phyloP scores from a whole-genome alignment of 2,329 filamentous ascomycete genomes.

The Pestalotiopsis sp. region DNA sequence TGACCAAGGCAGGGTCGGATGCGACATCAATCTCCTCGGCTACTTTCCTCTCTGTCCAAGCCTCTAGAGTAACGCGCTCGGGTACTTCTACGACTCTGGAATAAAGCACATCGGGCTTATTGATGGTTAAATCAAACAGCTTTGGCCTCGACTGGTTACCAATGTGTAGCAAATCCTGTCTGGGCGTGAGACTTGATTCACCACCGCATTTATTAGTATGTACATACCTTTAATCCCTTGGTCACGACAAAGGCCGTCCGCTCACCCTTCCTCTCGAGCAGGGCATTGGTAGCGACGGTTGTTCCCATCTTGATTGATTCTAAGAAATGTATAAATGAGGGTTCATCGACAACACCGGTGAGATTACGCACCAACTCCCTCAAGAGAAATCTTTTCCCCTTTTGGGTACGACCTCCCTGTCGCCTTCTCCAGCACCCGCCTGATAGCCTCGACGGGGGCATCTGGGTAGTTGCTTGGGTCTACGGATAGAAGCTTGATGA shows the following conservation, averaged over 20 bases:
- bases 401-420: conserved; percentile 57
- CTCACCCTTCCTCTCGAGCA: conserved; percentile 73
- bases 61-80: conserved; percentile 25
- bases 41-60: conserved; percentile 18
- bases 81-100: conserved; percentile 23
- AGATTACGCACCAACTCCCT: conserved; percentile 30
- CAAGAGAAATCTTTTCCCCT: conserved; percentile 34
- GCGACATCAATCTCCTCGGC: neutral
- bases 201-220: no score
- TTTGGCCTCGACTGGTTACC: conserved; percentile 26
- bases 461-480: conserved; percentile 73
- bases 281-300: conserved; percentile 74
- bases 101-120: conserved; percentile 22
- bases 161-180: conserved; percentile 15
- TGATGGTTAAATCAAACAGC: conserved; percentile 23
- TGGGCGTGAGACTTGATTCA: no score
- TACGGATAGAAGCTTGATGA: conserved; percentile 76
- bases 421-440: conserved; percentile 65
- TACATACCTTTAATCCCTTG: conserved; percentile 48
- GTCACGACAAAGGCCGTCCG: conserved; percentile 72
- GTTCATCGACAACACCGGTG: conserved; percentile 15
- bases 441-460: conserved; percentile 72
- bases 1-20: neutral
- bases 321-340: neutral
- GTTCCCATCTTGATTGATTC: conserved; percentile 65